A percentile compares a stretch with the other conserved stretches of the same genome.
phyloP scores from a whole-genome alignment of 768 basidiomycete species.

The Tubosaeta sp. region DNA sequence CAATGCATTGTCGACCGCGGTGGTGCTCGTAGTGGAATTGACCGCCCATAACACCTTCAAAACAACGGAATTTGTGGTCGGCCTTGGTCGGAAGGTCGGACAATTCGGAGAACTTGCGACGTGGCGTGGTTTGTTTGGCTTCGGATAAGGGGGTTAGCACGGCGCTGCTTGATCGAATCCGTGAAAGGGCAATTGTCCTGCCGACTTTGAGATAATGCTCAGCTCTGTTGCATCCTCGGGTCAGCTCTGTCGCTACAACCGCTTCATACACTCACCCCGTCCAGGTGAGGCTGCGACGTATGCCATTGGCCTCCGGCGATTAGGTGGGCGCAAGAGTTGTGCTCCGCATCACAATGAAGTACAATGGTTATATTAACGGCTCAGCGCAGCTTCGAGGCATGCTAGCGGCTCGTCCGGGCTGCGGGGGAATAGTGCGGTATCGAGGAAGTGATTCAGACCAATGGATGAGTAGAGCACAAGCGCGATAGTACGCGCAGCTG shows the following conservation, averaged over 20 bases:
- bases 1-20: slow-evolving; percentile 18
- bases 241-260: background rate
- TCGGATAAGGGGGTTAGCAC: slow-evolving; percentile 26
- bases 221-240: background rate
- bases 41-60: slow-evolving; percentile 11
- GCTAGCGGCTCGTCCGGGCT: slow-evolving; percentile 1
- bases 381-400: slow-evolving; percentile 7
- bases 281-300: background rate
- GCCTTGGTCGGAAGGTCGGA: slow-evolving; percentile 2
- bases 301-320: slow-evolving; percentile 17
- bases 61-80: background rate
- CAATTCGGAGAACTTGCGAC: slow-evolving; percentile 9
- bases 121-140: slow-evolving; percentile 30
- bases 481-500: slow-evolving; percentile 7
- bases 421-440: background rate
- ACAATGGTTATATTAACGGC: slow-evolving; percentile 22
- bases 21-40: slow-evolving; percentile 16
- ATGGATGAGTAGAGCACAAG: slow-evolving; percentile 1
- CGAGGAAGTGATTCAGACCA: slow-evolving; percentile 2
- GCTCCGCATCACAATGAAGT: slow-evolving; percentile 12
- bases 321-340: slow-evolving; percentile 17
- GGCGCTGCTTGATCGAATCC: slow-evolving; percentile 22
- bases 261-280: slow-evolving; percentile 10
- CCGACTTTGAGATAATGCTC: slow-evolving; percentile 4
- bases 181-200: slow-evolving; percentile 3